These are phyloP conservation scores for Rhytidhysteron rufulum DNA, from an alignment of 2,329 filamentous ascomycete genomes.

Conservation along the genomic window DNA sequence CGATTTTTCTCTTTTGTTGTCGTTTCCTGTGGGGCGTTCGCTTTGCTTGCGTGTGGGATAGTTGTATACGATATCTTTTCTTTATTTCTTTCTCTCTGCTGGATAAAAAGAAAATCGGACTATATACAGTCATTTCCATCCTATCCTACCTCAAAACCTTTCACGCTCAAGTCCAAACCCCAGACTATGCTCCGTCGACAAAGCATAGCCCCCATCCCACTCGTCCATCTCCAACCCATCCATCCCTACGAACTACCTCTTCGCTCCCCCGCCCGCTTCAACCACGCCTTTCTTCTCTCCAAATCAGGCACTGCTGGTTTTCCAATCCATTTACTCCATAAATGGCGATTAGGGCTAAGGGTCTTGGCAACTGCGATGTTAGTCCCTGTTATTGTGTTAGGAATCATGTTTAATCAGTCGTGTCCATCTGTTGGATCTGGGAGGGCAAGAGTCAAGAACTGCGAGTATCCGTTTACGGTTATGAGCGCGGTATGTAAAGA, in stretches of 20 bases:
- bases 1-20: too few species aligned
- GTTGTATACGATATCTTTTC: not conserved
- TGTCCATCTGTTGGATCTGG: not conserved
- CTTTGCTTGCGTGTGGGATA: too few species aligned
- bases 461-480: not conserved
- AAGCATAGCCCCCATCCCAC: not conserved
- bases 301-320: not conserved
- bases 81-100: not conserved
- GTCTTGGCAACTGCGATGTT: not conserved
- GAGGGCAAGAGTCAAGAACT: not conserved
- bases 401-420: not conserved
- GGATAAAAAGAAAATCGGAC: not conserved
- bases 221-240: not conserved
- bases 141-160: not conserved
- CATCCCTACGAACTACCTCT: not conserved
- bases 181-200: not conserved
- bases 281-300: not conserved
- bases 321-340: not conserved
- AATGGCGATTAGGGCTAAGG: not conserved
- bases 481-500: not conserved
- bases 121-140: not conserved
- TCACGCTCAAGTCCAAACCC: not conserved
- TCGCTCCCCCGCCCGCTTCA: not conserved
- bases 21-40: too few species aligned
- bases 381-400: not conserved